A percentile compares a stretch with the other conserved stretches of the same genome.
These are phyloP conservation scores for Calonectria pseudoturangicola DNA, from an alignment of 2,329 filamentous ascomycete species.

Conservation along the genomic window DNA sequence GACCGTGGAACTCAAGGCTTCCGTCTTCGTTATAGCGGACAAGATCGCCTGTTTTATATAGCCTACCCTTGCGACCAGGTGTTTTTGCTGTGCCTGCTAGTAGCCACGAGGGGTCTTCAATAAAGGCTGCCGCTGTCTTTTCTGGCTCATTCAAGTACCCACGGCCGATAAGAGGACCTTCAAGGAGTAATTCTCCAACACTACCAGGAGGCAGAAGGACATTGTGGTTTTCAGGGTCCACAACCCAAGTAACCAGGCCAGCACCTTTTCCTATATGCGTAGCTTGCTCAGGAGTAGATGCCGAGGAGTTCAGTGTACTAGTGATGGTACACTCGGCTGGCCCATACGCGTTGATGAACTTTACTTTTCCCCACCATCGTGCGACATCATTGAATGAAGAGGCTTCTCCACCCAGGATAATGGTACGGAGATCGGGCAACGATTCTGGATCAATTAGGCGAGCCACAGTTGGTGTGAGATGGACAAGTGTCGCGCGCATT, in stretches of 20 bases:
- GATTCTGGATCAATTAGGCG: not conserved
- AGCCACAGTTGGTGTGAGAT: not conserved
- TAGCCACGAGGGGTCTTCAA: slow-evolving; percentile 22
- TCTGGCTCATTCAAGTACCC: slow-evolving; percentile 22
- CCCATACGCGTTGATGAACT: slow-evolving; percentile 44
- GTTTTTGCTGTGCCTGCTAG: not conserved
- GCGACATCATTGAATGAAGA: not conserved
- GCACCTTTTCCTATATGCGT: slow-evolving; percentile 21
- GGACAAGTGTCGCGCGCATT: not conserved
- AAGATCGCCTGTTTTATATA: slow-evolving; percentile 70
- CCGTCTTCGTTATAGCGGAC: slow-evolving; percentile 64
- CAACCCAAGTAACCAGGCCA: slow-evolving; percentile 33
- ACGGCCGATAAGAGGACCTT: slow-evolving; percentile 17
- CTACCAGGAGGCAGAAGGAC: slow-evolving; percentile 16
- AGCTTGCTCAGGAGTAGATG: not conserved
- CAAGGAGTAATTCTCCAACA: slow-evolving; percentile 36
- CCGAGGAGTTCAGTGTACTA: not conserved
- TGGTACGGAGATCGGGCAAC: not conserved
- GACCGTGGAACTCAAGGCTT: slow-evolving; percentile 65
- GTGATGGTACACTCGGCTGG: slow-evolving; percentile 39
- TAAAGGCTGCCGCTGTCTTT: slow-evolving; percentile 13
- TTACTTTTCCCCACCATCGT: slow-evolving; percentile 40
- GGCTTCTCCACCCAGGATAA: not conserved
- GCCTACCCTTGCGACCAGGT: slow-evolving; percentile 35
- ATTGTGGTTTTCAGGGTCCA: slow-evolving; percentile 30